Evolutionary conservation across 2,329 filamentous ascomycete species (phyloP), one percentile per base, ranked within the genome.

Genomic region (Neocatenulostroma microsporum): DNA sequence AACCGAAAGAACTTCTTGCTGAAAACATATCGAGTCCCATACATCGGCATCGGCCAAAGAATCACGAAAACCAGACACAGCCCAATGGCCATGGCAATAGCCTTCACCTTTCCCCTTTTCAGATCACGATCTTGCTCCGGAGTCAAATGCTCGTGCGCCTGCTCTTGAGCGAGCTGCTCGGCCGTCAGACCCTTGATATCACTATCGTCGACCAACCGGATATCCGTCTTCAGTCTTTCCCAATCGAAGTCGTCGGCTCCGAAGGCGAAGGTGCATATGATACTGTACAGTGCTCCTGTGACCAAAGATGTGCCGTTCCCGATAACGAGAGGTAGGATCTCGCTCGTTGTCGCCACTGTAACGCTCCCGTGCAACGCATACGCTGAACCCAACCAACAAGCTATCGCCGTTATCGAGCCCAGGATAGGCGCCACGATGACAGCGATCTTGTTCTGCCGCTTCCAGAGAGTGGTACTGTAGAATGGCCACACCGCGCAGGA

Each of bases 401-500:
- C 31, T 6, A 25, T 25, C 6, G 42, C 48, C 1, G 46, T 43
- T 3, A 37, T 38, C 8, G 45, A 47, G n/a, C 42, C 40, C 2
- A 52, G 35, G 1, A 51, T 30, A 13, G 53, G 50, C 5, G 47
- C 46, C 14, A 43, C 31, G 14, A 51, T 42, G 10, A 47, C 47
- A 1, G 53, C 53, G 10, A 41, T 27, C 11, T 44, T 47, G 10
- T 40, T 45, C 29, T 57, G 53, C 23, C 48, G 49, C 10, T 43
- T 43, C 56, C 57, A 60, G 12, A 59, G 39, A n/a, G 60, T 47
- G 0, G 54, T 59, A 21, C 50, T 53, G 3, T 53, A 45, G 20
- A 52, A 49, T 1, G 56, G 57, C 1, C 58, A 40, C 19, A 60
- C 49, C 9, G 50, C 57, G 3, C 40, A 46, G 32, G 38, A 34